Evolutionary conservation across 495 filamentous ascomycete species (phyloP).

Genomic region (Pseudevernia furfuracea): DNA sequence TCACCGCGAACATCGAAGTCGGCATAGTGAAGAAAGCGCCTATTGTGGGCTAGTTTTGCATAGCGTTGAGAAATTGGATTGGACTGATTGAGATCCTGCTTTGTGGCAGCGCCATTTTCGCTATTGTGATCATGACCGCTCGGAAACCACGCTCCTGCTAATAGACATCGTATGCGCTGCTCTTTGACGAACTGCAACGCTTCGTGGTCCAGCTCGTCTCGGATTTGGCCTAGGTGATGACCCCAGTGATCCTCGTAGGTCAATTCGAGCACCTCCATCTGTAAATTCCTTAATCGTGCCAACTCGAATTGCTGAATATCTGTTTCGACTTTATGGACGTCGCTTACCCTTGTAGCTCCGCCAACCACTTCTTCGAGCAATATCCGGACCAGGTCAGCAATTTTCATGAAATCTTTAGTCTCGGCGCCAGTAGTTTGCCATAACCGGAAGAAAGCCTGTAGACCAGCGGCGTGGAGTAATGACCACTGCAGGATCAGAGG

Average conservation of each 20-base stretch:
- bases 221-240: conserved; percentile 77
- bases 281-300: conserved; percentile 67
- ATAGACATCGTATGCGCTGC: conserved; percentile 85
- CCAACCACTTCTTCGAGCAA: conserved; percentile 89
- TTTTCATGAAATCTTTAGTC: conserved; percentile 80
- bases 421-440: conserved; percentile 87
- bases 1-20: conserved; percentile 64
- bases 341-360: conserved; percentile 70
- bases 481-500: conserved; percentile 92
- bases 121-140: conserved; percentile 39
- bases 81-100: conserved; percentile 33
- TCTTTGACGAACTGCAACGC: conserved; percentile 94
- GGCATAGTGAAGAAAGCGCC: conserved; percentile 84
- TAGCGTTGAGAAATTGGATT: conserved; percentile 58
- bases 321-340: conserved; percentile 81
- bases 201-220: conserved; percentile 88
- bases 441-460: conserved; percentile 85
- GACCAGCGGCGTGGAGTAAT: conserved; percentile 76
- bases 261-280: conserved; percentile 88
- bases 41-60: conserved; percentile 83
- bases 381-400: conserved; percentile 82
- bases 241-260: conserved; percentile 95
- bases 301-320: conserved; percentile 80
- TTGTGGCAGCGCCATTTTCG: conserved; percentile 33
- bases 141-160: conserved; percentile 87